Conservation (phyloP, 306 rosid genomes). For the Pterocarpus santalinus region DNA sequence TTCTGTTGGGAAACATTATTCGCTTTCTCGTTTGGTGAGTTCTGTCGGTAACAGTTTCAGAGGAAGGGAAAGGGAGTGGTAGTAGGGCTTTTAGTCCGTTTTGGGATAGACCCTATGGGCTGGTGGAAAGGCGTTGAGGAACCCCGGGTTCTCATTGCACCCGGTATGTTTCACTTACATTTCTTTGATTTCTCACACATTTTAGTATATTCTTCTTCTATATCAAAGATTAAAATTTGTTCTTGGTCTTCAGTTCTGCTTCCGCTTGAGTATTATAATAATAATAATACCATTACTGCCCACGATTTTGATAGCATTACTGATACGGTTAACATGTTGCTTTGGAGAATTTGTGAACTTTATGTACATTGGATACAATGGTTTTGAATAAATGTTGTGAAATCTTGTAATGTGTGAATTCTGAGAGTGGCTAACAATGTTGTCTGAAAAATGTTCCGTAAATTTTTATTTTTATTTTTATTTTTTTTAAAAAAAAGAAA, state of each 20-base stretch:
- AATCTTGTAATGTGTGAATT: not conserved
- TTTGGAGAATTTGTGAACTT: not conserved
- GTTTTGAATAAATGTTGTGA: not conserved
- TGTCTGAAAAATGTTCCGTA: not conserved
- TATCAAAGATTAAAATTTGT: too few relatives aligned
- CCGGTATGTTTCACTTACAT: slow-evolving; percentile 52
- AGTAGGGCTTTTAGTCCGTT: slow-evolving; percentile 41
- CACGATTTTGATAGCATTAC: too few relatives aligned
- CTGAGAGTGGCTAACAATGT: not conserved
- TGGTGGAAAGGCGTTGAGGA: slow-evolving; percentile 75
- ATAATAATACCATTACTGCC: too few relatives aligned
- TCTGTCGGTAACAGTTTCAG: not conserved
- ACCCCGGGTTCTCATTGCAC: slow-evolving; percentile 75
- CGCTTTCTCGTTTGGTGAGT: not conserved
- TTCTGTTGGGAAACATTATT: not conserved
- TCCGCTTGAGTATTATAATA: too few relatives aligned
- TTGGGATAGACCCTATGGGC: slow-evolving; percentile 54
- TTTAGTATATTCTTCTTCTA: not conserved
- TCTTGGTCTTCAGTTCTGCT: too few relatives aligned
- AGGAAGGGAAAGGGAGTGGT: not conserved
- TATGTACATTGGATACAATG: not conserved
- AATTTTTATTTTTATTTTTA: not conserved
- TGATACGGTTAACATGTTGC: too few relatives aligned
- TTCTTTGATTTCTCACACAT: not conserved
- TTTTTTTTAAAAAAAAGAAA: not conserved